Evolutionary conservation across 257 asterid species (phyloP), one percentile per base, ranked within the genome.

Genomic region (Solanum arcanum): DNA sequence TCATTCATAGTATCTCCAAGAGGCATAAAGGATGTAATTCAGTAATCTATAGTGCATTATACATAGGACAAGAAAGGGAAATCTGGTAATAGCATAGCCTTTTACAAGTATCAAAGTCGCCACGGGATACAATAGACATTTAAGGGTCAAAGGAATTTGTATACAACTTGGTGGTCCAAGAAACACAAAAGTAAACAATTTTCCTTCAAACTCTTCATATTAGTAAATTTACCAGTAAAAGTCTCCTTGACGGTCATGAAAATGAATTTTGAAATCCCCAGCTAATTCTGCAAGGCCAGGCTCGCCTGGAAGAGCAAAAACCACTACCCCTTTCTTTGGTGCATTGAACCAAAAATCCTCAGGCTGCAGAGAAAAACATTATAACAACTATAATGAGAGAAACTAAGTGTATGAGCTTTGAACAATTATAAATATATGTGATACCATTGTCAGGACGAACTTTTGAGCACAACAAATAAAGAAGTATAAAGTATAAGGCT

Each of bases 261-360:
- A 97, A 89, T 96, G 98, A 91, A 97, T 92, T 91, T 95, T 97
- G 92, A 97, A 97, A 91, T 97, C 99, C 75, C 99, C 99, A 86
- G 96, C 91, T 90, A 97, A 89, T 88, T 95, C 95, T 12, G 99
- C 92, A 85, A 97, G 90, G 83, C 99, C 99, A 87, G 99, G 98
- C 90, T 96, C 99, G 86, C 99, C 99, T 69, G 99, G 99, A 90
- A 97, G 99, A 78, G 98, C 99, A 93, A 97, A 96, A 64, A 97
- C 98, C 96, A 96, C 92, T 87, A 95, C 93, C 88, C 99, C 99
- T 88, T 95, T 97, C 90, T 92, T 97, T 13, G 98, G 99, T 88
- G 99, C 99, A 87, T 93, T 92, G 89, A 97, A 95, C 99, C 99
- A 97, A 90, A 83, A 93, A 87, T 93, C 98, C 93, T 97, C 99